A percentile compares a stretch with the other conserved stretches of the same genome.
Conservation (phyloP, 129 eudicot genomes). For the Saussurea involucrata region DNA sequence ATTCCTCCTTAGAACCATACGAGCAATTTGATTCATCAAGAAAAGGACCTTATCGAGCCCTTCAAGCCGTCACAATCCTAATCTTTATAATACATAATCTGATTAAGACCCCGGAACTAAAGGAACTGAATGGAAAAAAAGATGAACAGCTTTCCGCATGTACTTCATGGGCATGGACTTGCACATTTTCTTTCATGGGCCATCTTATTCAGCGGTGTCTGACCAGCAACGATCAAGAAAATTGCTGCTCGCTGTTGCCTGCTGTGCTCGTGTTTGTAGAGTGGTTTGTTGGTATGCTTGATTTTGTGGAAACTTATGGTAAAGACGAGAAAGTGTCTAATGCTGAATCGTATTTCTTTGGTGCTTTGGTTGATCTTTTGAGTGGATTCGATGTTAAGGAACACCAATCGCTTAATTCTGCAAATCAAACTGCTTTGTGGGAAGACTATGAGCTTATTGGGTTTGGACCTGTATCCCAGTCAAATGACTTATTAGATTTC, state of each 20-base stretch:
- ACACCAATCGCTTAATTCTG: conserved; percentile 5
- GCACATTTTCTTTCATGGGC: conserved; percentile 69
- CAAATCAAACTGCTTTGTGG: conserved; percentile 62
- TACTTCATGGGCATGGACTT: conserved; percentile 50
- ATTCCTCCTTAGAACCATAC: conserved; percentile 55
- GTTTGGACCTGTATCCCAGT: conserved; percentile 47
- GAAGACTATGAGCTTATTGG: conserved; percentile 92
- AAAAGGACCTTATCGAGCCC: conserved; percentile 83
- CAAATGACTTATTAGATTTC: conserved; percentile 50
- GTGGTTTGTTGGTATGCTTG: conserved; percentile 63
- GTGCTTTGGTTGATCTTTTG: conserved; percentile 58
- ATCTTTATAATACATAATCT: conserved; percentile 54
- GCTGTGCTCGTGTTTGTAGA: conserved; percentile 69
- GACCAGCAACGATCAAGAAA: conserved; percentile 2
- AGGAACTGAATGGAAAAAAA: conserved; percentile 23
- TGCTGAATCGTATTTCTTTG: conserved; percentile 65
- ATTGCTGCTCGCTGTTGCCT: conserved; percentile 50
- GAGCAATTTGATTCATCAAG: conserved; percentile 54
- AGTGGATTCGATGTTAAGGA: conserved; percentile 37
- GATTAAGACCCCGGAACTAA: conserved; percentile 21
- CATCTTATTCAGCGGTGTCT: conserved; percentile 63
- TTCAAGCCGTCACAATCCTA: conserved; percentile 64
- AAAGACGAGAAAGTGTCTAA: conserved; percentile 53
- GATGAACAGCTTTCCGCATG: conserved; percentile 31
- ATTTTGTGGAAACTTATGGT: conserved; percentile 30